phyloP scores from a whole-genome alignment of 768 basidiomycete species.

The Russula vinacea region DNA sequence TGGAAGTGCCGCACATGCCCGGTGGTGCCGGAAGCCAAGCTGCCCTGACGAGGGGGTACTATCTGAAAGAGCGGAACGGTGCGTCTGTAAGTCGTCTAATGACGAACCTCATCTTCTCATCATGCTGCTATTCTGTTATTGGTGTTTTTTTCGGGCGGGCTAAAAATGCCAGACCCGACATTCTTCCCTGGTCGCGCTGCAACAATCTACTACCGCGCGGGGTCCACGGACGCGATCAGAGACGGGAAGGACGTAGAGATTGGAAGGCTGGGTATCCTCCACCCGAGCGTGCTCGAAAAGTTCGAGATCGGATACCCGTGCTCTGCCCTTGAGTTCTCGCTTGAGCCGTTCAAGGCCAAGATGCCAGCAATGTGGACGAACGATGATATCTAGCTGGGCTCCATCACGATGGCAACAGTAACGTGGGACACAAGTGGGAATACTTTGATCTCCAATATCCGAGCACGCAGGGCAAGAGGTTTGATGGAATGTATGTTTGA shows the following conservation, averaged over 20 bases:
- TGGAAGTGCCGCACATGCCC: constrained; percentile 81
- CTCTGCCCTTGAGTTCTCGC: constrained; percentile 88
- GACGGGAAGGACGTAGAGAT: constrained; percentile 61
- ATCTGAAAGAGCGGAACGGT: constrained; percentile 86
- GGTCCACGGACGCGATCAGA: constrained; percentile 38
- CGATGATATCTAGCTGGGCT: constrained; percentile 36
- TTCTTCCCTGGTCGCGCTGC: constrained; percentile 97
- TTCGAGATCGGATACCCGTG: constrained; percentile 96
- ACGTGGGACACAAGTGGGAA: neutral
- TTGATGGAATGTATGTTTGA: neutral
- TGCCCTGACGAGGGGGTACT: constrained; percentile 71
- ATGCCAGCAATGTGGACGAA: constrained; percentile 57
- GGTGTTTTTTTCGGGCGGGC: neutral
- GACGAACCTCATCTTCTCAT: neutral
- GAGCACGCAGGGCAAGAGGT: neutral
- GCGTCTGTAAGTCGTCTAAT: neutral
- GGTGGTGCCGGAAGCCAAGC: constrained; percentile 54
- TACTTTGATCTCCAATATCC: constrained; percentile 6
- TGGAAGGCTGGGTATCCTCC: constrained; percentile 89
- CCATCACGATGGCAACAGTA: neutral
- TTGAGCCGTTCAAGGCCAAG: constrained; percentile 90
- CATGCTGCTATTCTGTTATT: neutral
- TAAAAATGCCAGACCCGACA: constrained; percentile 64
- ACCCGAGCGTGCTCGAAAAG: constrained; percentile 86
- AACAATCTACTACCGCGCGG: constrained; percentile 79